Percentiles rank a stretch among this genome's conserved stretches.
Conservation (phyloP, 176 grass and related monocot genomes). For the Calamus simplicifolius region DNA sequence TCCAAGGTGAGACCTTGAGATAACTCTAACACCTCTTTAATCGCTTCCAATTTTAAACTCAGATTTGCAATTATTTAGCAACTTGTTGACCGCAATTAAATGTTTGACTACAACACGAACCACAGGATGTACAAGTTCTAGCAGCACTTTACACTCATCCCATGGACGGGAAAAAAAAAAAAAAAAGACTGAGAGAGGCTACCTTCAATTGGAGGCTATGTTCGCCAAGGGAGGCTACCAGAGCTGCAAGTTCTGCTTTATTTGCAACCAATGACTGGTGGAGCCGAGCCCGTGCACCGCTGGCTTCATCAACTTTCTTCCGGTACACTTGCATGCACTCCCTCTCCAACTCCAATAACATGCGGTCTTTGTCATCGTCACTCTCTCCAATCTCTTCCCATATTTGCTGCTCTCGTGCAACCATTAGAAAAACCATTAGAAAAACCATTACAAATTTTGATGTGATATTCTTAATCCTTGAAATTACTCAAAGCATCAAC, state of each 20-base stretch:
- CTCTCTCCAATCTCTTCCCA: slow-evolving; percentile 91
- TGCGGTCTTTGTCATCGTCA: slow-evolving; percentile 82
- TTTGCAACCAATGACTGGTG: slow-evolving; percentile 66
- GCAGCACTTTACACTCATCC: too few relatives aligned
- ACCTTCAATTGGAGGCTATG: slow-evolving; percentile 53
- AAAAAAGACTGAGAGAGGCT: not conserved
- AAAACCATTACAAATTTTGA: too few relatives aligned
- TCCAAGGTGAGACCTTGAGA: too few relatives aligned
- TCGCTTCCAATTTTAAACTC: too few relatives aligned
- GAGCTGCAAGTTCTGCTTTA: slow-evolving; percentile 77
- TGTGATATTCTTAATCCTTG: too few relatives aligned
- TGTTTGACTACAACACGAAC: too few relatives aligned
- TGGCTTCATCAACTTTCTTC: slow-evolving; percentile 71
- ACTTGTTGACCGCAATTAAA: too few relatives aligned
- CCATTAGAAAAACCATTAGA: slow-evolving; percentile 1
- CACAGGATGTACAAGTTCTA: too few relatives aligned
- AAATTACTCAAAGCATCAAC: too few relatives aligned
- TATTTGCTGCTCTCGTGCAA: slow-evolving; percentile 47
- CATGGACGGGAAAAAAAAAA: not conserved
- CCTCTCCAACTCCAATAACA: slow-evolving; percentile 79
- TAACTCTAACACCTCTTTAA: too few relatives aligned
- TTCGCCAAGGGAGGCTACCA: slow-evolving; percentile 72
- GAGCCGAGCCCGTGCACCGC: slow-evolving; percentile 45
- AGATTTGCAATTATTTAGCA: too few relatives aligned
- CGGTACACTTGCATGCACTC: slow-evolving; percentile 89